Evolutionary conservation across 31 red algal genomes (phyloP).

Genomic region (Bonnemaisonia californica): DNA sequence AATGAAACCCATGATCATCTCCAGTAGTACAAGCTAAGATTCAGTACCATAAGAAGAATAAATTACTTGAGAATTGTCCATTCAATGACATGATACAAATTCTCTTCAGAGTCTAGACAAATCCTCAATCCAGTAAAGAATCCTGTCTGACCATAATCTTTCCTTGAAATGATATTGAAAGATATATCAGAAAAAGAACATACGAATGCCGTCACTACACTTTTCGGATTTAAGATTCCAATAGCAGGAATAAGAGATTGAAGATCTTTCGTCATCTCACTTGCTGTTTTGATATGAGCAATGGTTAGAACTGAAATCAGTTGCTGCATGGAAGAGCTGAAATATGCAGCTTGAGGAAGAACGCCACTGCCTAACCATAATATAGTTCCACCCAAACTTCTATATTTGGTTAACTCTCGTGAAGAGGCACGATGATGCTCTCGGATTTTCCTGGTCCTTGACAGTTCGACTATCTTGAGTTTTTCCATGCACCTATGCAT

Average conservation of each 20-base stretch:
- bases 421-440: not conserved
- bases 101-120: not conserved
- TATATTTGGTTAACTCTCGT: not conserved
- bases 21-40: not conserved
- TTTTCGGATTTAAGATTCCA: no score
- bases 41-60: slow-evolving; percentile 6
- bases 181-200: slow-evolving; percentile 22
- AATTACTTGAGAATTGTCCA: slow-evolving; percentile 8
- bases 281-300: no score
- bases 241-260: no score
- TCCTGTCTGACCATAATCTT: slow-evolving; percentile 15
- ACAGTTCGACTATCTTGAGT: slow-evolving; percentile 28
- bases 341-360: not conserved
- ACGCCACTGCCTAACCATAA: not conserved
- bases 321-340: slow-evolving; percentile 8
- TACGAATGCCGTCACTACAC: no score
- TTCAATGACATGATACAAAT: slow-evolving; percentile 12
- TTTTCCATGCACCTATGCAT: not conserved
- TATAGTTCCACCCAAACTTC: not conserved
- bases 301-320: not conserved
- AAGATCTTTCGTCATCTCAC: no score
- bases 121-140: not conserved
- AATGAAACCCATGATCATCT: not conserved
- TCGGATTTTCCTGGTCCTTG: not conserved
- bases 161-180: not conserved